phyloP scores from a whole-genome alignment of 257 asterid species.

The Forsythia viridissima region DNA sequence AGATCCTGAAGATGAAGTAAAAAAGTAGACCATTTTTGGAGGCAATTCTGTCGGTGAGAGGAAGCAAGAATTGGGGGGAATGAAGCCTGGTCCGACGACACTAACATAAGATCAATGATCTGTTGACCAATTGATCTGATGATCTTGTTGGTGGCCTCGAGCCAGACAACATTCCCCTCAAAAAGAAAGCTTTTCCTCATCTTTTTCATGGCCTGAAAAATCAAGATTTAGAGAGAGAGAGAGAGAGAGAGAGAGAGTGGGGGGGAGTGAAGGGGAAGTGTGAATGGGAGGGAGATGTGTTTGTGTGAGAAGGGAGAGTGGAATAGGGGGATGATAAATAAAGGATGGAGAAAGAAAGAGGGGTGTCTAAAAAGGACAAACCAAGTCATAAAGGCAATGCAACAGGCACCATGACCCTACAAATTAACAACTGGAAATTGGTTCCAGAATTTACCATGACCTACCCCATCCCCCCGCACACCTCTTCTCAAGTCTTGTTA shows the following conservation, averaged over 20 bases:
- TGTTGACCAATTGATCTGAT: constrained; percentile 8
- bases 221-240: constrained; percentile 16
- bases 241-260: constrained; percentile 8
- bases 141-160: constrained; percentile 79
- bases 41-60: constrained; percentile 5
- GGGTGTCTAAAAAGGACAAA: constrained; percentile 46
- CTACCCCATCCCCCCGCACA: background rate
- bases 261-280: constrained; percentile 30
- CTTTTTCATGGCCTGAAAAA: constrained; percentile 11
- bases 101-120: constrained; percentile 39
- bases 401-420: constrained; percentile 58
- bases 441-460: constrained; percentile 29
- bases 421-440: constrained; percentile 28
- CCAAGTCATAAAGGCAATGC: constrained; percentile 64
- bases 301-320: constrained; percentile 4
- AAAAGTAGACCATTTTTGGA: background rate
- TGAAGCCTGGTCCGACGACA: constrained; percentile 99
- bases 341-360: constrained; percentile 43
- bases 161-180: constrained; percentile 99
- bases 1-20: background rate
- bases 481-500: background rate
- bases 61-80: constrained; percentile 90
- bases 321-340: constrained; percentile 42
- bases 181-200: constrained; percentile 48
- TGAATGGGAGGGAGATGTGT: background rate